These are phyloP conservation scores for Canavalia ensiformis DNA, from an alignment of 306 rosid species.

Conservation along the genomic window DNA sequence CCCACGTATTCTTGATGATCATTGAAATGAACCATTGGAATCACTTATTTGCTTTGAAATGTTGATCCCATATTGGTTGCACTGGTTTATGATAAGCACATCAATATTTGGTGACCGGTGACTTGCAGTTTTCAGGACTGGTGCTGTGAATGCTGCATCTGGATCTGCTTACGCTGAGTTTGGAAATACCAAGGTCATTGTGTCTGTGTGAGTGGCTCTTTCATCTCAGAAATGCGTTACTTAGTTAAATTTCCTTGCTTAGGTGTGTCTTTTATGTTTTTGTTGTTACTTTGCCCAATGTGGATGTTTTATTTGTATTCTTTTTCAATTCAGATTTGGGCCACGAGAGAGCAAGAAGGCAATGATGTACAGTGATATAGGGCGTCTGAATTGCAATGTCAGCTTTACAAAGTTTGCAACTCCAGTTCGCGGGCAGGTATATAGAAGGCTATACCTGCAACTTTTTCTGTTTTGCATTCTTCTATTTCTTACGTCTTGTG, in stretches of 20 bases:
- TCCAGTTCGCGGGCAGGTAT: slow-evolving; percentile 88
- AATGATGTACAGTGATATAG: slow-evolving; percentile 88
- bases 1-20: not conserved
- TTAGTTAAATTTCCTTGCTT: slow-evolving; percentile 21
- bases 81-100: slow-evolving; percentile 32
- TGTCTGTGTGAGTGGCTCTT: slow-evolving; percentile 85
- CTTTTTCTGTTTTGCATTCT: not conserved
- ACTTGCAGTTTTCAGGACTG: slow-evolving; percentile 87
- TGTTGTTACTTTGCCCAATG: slow-evolving; percentile 18
- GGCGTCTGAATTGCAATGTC: slow-evolving; percentile 90
- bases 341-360: slow-evolving; percentile 99
- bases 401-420: slow-evolving; percentile 86
- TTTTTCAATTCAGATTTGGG: slow-evolving; percentile 70
- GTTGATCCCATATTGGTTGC: slow-evolving; percentile 2
- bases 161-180: slow-evolving; percentile 99
- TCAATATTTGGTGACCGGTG: slow-evolving; percentile 36
- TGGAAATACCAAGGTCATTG: slow-evolving; percentile 95
- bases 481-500: slow-evolving; percentile 7
- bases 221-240: slow-evolving; percentile 17
- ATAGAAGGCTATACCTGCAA: not conserved
- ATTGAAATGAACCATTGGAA: not conserved
- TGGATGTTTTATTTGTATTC: slow-evolving; percentile 35
- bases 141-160: slow-evolving; percentile 95
- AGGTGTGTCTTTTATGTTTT: slow-evolving; percentile 15
- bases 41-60: slow-evolving; percentile 8